Percentiles rank a stretch among this genome's conserved stretches.
Evolutionary conservation across 2,329 filamentous ascomycete species (phyloP).

Genomic region (Hymenoscyphus infarciens): DNA sequence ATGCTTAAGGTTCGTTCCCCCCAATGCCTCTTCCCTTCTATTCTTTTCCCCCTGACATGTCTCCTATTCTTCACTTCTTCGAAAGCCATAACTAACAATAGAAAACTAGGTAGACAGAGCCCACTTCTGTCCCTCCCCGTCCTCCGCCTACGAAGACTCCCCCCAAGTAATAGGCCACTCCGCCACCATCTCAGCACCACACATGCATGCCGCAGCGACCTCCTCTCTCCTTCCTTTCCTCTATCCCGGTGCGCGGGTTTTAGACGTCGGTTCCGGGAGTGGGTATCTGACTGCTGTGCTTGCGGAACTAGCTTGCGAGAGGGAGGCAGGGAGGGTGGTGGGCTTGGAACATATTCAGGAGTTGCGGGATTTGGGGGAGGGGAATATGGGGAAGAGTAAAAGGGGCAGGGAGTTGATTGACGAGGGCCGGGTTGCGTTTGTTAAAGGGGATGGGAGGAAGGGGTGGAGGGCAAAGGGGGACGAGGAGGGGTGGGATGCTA

Average conservation of each 20-base stretch:
- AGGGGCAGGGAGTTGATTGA: slow-evolving; percentile 59
- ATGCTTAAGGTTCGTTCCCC: slow-evolving; percentile 61
- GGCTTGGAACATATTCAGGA: slow-evolving; percentile 71
- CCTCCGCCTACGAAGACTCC: slow-evolving; percentile 67
- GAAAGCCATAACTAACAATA: not conserved
- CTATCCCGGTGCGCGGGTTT: slow-evolving; percentile 48
- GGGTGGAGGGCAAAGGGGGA: slow-evolving; percentile 54
- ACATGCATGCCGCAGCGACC: slow-evolving; percentile 67
- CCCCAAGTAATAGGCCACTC: slow-evolving; percentile 64
- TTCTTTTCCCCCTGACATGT: not conserved
- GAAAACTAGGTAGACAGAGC: slow-evolving; percentile 72
- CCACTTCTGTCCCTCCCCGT: slow-evolving; percentile 72
- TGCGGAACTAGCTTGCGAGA: slow-evolving; percentile 52
- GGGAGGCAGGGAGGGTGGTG: slow-evolving; percentile 48
- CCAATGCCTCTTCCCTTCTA: not conserved
- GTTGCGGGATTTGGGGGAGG: slow-evolving; percentile 58
- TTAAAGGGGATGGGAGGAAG: slow-evolving; percentile 69
- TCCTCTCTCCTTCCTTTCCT: slow-evolving; percentile 60
- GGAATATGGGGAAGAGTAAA: slow-evolving; percentile 62
- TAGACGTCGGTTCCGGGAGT: slow-evolving; percentile 73
- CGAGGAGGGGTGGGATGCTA: slow-evolving; percentile 74
- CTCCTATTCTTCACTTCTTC: not conserved
- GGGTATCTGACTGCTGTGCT: slow-evolving; percentile 87
- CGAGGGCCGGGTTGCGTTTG: slow-evolving; percentile 64
- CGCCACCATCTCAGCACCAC: slow-evolving; percentile 69